phyloP scores from a whole-genome alignment of 2,329 filamentous ascomycete species.

The Tolypocladium endophyticum region DNA sequence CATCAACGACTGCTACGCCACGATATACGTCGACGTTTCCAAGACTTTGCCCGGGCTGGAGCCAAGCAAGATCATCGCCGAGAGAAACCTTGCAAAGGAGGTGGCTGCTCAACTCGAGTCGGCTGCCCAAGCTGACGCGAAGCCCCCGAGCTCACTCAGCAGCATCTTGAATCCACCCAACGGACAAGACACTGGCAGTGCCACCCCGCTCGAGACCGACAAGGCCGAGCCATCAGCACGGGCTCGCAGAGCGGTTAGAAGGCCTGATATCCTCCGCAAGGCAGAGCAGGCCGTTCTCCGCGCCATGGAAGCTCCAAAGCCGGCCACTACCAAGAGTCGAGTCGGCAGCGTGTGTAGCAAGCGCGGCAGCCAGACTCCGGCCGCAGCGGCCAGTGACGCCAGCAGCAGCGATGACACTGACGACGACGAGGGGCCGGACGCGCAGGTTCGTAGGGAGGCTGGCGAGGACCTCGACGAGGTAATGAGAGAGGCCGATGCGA shows the following conservation, averaged over 20 bases:
- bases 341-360: conserved; percentile 43
- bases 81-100: conserved; percentile 30
- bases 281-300: conserved; percentile 48
- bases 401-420: conserved; percentile 30
- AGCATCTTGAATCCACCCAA: conserved; percentile 32
- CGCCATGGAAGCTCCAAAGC: conserved; percentile 37
- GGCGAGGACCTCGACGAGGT: conserved; percentile 24
- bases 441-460: conserved; percentile 24
- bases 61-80: conserved; percentile 35
- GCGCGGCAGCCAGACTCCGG: conserved; percentile 29
- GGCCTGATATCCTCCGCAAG: conserved; percentile 49
- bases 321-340: conserved; percentile 32
- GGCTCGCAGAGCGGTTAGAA: conserved; percentile 32
- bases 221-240: conserved; percentile 30
- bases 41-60: conserved; percentile 44
- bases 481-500: conserved; percentile 31
- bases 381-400: conserved; percentile 21
- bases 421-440: conserved; percentile 29
- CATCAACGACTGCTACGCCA: conserved; percentile 81
- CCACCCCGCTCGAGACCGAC: conserved; percentile 26
- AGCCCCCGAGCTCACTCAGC: conserved; percentile 25
- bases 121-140: conserved; percentile 16
- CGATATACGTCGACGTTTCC: conserved; percentile 59
- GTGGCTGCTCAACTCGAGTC: conserved; percentile 24
- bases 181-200: conserved; percentile 25